These are phyloP conservation scores for Biscogniauxia marginata DNA, from an alignment of 2,329 filamentous ascomycete species.

Conservation along the genomic window DNA sequence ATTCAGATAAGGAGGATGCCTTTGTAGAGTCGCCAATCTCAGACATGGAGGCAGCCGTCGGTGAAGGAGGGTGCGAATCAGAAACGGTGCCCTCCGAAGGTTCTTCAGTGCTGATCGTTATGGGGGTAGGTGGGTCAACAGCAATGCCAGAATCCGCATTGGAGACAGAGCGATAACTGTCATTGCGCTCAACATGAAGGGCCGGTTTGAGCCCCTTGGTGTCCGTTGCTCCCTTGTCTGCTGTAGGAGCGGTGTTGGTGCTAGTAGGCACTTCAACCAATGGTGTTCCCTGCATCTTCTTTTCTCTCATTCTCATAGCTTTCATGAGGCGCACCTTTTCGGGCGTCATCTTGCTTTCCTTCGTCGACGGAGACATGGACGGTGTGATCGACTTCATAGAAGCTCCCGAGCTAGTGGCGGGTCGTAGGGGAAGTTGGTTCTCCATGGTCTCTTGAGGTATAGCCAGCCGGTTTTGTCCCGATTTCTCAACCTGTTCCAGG, in stretches of 20 bases:
- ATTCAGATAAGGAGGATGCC: conserved; percentile 63
- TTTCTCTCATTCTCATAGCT: conserved; percentile 85
- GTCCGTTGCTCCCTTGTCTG: conserved; percentile 22
- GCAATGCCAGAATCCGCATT: conserved; percentile 57
- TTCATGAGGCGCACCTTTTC: conserved; percentile 94
- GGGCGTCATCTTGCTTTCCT: conserved; percentile 64
- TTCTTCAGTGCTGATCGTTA: conserved; percentile 39
- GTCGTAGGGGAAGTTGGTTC: conserved; percentile 39
- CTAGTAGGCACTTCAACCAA: conserved; percentile 29
- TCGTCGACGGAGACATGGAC: conserved; percentile 38
- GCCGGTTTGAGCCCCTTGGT: conserved; percentile 25
- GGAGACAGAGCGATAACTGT: conserved; percentile 38
- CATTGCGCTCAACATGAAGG: conserved; percentile 27
- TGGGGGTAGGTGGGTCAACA: conserved; percentile 45
- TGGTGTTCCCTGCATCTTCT: conserved; percentile 57
- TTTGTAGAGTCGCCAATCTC: conserved; percentile 60
- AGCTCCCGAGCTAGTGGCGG: conserved; percentile 45
- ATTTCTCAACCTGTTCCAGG: conserved; percentile 26
- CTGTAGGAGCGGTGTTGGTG: conserved; percentile 25
- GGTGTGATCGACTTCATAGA: conserved; percentile 42
- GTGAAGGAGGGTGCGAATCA: conserved; percentile 59
- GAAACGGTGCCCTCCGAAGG: conserved; percentile 47
- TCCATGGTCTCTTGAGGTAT: conserved; percentile 28
- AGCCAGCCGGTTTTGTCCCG: conserved; percentile 35
- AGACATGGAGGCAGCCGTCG: conserved; percentile 48